phyloP scores from a whole-genome alignment of 192 early-diverging fungal species.

The Podila horticola region DNA sequence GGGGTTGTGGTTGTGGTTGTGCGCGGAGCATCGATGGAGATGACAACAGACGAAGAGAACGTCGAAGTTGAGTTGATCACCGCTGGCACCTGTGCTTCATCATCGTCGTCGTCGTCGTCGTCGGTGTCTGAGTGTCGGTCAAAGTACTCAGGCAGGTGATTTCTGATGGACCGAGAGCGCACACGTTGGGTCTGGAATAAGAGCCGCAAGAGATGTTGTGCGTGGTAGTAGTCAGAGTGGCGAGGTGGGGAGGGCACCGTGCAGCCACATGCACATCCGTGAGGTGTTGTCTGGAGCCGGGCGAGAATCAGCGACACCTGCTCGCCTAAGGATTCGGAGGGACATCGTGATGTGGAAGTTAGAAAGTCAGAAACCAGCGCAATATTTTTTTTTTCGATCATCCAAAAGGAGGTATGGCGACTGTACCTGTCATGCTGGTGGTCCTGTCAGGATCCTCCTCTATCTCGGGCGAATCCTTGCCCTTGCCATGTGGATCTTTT shows the following conservation, averaged over 20 bases:
- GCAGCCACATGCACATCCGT: conserved; percentile 37
- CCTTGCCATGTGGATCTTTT: not conserved
- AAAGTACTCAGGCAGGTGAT: conserved; percentile 32
- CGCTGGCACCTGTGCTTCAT: not conserved
- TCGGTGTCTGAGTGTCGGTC: not conserved
- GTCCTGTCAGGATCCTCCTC: conserved; percentile 18
- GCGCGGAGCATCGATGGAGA: conserved; percentile 5
- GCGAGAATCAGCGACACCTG: conserved; percentile 41
- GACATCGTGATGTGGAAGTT: not conserved
- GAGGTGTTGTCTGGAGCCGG: conserved; percentile 33
- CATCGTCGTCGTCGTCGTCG: conserved; percentile 3
- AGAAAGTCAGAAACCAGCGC: not conserved
- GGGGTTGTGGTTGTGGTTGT: not conserved
- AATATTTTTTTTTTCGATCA: not conserved
- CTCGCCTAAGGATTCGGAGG: conserved; percentile 10
- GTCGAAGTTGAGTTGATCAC: not conserved
- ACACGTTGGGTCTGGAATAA: conserved; percentile 40
- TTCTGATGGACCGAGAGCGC: conserved; percentile 18
- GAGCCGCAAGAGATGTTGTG: conserved; percentile 35
- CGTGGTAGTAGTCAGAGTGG: conserved; percentile 43
- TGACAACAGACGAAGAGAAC: not conserved
- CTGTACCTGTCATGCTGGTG: conserved; percentile 27
- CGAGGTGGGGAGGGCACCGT: conserved; percentile 31
- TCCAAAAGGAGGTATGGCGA: too few relatives aligned
- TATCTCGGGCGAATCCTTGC: not conserved